Evolutionary conservation across 306 rosid genomes (phyloP).

Genomic region (Cicer judaicum): DNA sequence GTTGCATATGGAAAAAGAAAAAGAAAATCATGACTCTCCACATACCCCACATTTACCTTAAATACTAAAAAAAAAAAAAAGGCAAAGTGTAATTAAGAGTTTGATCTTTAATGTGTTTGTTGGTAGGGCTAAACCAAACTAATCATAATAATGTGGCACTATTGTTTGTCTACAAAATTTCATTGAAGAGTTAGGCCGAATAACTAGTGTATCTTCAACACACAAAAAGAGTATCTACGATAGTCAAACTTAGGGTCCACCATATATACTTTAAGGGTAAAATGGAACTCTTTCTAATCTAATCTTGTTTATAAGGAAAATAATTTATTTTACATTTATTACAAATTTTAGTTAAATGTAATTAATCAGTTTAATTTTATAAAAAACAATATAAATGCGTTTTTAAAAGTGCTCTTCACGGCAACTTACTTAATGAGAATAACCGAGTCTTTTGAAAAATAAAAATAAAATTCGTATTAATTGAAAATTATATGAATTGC

Average conservation of each 20-base stretch:
- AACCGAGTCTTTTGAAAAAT: too few species aligned
- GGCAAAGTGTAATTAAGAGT: not conserved
- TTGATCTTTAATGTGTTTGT: conserved; percentile 35
- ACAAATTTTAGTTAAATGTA: too few species aligned
- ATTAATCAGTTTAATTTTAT: too few species aligned
- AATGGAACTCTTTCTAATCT: not conserved
- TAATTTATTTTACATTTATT: too few species aligned
- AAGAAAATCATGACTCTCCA: not conserved
- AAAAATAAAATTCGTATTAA: too few species aligned
- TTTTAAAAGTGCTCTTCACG: too few species aligned
- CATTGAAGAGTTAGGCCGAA: conserved; percentile 22
- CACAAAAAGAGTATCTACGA: conserved; percentile 5
- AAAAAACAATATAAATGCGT: too few species aligned
- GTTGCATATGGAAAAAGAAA: too few species aligned
- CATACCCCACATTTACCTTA: conserved; percentile 6
- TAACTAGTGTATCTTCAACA: not conserved
- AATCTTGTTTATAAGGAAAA: too few species aligned
- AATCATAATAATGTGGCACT: conserved; percentile 41
- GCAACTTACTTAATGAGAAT: too few species aligned
- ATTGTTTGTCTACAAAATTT: conserved; percentile 46
- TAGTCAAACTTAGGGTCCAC: conserved; percentile 61
- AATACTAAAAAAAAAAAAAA: not conserved
- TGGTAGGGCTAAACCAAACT: conserved; percentile 49
- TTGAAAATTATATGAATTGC: too few species aligned
- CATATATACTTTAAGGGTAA: conserved; percentile 21